Base-by-base conservation (phyloP, 805 yeast genomes). In the Suhomyces vadensis region DNA sequence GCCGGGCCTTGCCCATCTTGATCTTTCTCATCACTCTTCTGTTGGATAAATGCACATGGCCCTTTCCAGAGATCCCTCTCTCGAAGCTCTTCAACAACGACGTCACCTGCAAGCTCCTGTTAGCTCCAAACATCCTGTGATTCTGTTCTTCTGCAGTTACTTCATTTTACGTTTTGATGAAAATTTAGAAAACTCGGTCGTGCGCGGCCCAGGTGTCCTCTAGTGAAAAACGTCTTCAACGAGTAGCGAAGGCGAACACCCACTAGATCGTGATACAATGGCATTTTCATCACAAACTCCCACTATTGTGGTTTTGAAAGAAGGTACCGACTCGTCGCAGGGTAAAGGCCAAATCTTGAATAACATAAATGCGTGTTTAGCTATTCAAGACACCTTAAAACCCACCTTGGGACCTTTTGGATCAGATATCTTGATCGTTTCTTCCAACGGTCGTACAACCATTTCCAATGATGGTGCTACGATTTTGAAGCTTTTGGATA, bases 401-500 rank as follows among this genome's bases (percentile, higher is more conserved):
- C 90, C 98, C 41, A 94, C 99, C 0, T 75, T 94, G 53, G 99
- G 99, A 4, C 99, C 99, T 38, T 77, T 94, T 56, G 99, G 99
- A 20, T 87, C 96, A 25, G 99, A 94, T 68, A 91, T 92, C 52
- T 74, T 94, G 61, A 83, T 94, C 58, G 97, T 92, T 31, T 82
- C 83, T 35, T 77, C 84, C 13, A 81, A 79, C 57, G 96, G 95
- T 43, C 83, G 80, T 56, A 88, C 98, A 38, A 94, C 98, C 17
- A 91, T 94, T 53, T 92, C 99, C 35, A 94, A 94, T 65, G 99
- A 94, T 63, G 99, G 99, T 54, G 99, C 99, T 31, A 94, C 99
- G 2, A 92, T 94, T 56, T 74, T 94, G 63, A 88, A 85, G 62
- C 75, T 94, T 45, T 71, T 94, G 53, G 99, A 94, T 60, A 95